These are phyloP conservation scores for Henckelia pumila DNA, from an alignment of 257 asterid genomes.

Conservation along the genomic window DNA sequence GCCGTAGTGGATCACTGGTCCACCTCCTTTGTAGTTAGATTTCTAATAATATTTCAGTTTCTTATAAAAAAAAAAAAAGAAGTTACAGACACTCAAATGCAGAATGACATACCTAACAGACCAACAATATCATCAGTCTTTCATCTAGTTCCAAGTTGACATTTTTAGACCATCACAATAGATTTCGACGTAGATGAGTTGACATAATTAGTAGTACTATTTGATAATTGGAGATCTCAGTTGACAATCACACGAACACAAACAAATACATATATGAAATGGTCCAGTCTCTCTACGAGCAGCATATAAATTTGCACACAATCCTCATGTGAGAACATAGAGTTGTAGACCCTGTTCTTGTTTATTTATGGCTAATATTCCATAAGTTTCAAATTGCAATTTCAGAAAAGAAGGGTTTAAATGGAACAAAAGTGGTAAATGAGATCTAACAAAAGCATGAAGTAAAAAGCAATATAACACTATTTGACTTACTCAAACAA, in stretches of 20 bases:
- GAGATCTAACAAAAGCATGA: conserved; percentile 10
- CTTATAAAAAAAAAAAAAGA: no score
- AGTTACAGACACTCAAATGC: neutral
- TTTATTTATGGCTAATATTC: neutral
- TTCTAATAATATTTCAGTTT: no score
- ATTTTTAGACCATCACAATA: neutral
- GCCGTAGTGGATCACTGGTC: no score
- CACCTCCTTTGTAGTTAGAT: no score
- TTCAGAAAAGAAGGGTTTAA: neutral
- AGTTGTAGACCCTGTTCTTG: no score
- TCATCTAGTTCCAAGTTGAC: neutral
- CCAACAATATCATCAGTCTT: neutral
- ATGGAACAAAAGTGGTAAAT: neutral
- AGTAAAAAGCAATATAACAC: conserved; percentile 11
- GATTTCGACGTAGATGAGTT: neutral
- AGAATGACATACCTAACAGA: neutral
- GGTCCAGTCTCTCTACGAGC: neutral
- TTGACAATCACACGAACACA: neutral
- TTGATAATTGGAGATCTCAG: neutral
- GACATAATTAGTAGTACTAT: neutral
- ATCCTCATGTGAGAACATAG: neutral
- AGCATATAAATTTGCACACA: neutral
- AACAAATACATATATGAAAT: neutral
- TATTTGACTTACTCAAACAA: conserved; percentile 81
- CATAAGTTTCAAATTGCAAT: neutral